A percentile compares a stretch with the other conserved stretches of the same genome.
phyloP scores from a whole-genome alignment of 306 rosid genomes.

The Alnus glutinosa region DNA sequence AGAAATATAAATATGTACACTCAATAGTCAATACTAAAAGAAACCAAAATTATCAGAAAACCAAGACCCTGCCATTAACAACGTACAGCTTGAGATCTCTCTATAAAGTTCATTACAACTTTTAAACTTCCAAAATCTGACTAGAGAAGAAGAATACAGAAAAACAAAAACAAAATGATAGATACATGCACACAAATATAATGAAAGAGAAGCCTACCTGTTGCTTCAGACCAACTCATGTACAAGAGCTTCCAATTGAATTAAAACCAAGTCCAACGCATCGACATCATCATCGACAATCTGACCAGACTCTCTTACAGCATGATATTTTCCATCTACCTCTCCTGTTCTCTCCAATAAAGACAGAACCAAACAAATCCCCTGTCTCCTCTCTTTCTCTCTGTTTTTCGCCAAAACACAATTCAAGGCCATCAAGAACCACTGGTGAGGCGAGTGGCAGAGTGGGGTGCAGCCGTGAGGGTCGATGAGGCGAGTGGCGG shows the following conservation, averaged over 20 bases:
- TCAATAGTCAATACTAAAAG: conserved; percentile 9
- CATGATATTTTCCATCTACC: not conserved
- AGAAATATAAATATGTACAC: not conserved
- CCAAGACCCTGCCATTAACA: conserved; percentile 12
- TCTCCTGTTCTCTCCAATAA: too few relatives aligned
- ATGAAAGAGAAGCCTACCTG: conserved; percentile 25
- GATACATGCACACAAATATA: not conserved
- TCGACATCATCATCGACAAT: conserved; percentile 38
- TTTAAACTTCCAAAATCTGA: conserved; percentile 23
- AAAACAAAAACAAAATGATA: not conserved
- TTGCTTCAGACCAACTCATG: conserved; percentile 25
- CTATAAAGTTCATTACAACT: conserved; percentile 16
- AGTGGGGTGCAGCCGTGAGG: too few relatives aligned
- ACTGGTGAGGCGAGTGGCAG: too few relatives aligned
- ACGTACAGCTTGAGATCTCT: conserved; percentile 13
- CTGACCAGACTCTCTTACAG: conserved; percentile 33
- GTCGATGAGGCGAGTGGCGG: too few relatives aligned
- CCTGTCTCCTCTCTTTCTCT: too few relatives aligned
- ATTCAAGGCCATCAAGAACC: too few relatives aligned
- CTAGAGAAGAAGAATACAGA: conserved; percentile 7
- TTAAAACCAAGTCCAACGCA: conserved; percentile 27
- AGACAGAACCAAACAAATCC: too few relatives aligned
- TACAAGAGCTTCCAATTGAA: not conserved
- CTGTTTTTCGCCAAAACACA: too few relatives aligned
- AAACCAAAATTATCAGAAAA: conserved; percentile 1